Evolutionary conservation across 2,329 filamentous ascomycete genomes (phyloP).

Genomic region (Penicillium vulpinum): DNA sequence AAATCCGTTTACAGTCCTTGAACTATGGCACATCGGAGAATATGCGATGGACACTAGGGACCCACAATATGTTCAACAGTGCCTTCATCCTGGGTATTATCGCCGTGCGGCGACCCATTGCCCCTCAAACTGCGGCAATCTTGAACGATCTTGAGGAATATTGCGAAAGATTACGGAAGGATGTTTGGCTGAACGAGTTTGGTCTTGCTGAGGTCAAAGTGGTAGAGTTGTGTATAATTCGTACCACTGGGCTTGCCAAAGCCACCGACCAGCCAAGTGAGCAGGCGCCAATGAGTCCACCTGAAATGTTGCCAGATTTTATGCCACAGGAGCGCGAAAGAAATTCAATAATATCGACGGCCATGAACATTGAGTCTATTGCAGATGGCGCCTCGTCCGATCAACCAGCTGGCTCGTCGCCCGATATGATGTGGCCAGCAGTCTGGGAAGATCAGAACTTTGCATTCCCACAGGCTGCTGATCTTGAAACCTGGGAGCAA

Average conservation of each 20-base stretch:
- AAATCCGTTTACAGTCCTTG: slow-evolving; percentile 38
- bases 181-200: slow-evolving; percentile 46
- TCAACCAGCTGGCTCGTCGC: slow-evolving; percentile 2
- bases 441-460: slow-evolving; percentile 14
- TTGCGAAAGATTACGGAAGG: slow-evolving; percentile 44
- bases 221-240: slow-evolving; percentile 43
- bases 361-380: not conserved
- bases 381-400: not conserved
- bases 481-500: slow-evolving; percentile 15
- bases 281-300: not conserved
- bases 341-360: not conserved
- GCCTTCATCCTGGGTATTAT: slow-evolving; percentile 43
- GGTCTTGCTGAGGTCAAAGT: slow-evolving; percentile 46
- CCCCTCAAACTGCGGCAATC: slow-evolving; percentile 24
- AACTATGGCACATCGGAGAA: slow-evolving; percentile 30
- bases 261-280: not conserved
- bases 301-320: slow-evolving; percentile 5
- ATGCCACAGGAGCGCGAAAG: not conserved
- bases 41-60: slow-evolving; percentile 37
- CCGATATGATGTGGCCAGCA: slow-evolving; percentile 13
- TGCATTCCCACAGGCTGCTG: slow-evolving; percentile 14
- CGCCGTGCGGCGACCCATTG: slow-evolving; percentile 38
- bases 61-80: slow-evolving; percentile 47
- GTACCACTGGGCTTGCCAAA: slow-evolving; percentile 7
- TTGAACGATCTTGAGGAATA: slow-evolving; percentile 44